phyloP scores from a whole-genome alignment of 1,139 yeast genomes.

The Suhomyces bribrorum region DNA sequence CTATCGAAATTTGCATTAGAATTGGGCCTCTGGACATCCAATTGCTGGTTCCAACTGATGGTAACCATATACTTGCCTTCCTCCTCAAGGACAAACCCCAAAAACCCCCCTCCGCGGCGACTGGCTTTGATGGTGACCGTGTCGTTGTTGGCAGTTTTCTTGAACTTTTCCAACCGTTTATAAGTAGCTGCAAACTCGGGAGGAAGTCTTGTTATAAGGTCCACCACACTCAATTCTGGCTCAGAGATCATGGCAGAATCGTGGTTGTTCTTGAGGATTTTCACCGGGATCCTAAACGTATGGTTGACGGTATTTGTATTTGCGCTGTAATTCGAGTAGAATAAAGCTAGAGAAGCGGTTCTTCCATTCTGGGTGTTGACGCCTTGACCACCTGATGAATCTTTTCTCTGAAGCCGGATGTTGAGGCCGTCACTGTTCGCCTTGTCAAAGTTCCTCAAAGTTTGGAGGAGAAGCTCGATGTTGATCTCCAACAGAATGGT shows the following conservation, averaged over 20 bases:
- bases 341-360: conserved; percentile 54
- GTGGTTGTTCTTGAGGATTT: conserved; percentile 48
- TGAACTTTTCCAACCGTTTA: conserved; percentile 59
- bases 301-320: conserved; percentile 49
- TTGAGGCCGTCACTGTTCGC: conserved; percentile 53
- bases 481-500: conserved; percentile 57
- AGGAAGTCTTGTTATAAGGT: conserved; percentile 53
- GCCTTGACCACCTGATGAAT: conserved; percentile 32
- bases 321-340: conserved; percentile 41
- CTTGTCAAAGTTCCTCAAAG: conserved; percentile 54
- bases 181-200: conserved; percentile 48
- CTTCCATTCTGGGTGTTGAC: conserved; percentile 31
- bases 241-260: conserved; percentile 44
- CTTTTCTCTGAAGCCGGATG: conserved; percentile 53
- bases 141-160: conserved; percentile 32
- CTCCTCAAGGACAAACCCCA: conserved; percentile 55
- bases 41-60: conserved; percentile 56
- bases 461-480: conserved; percentile 54
- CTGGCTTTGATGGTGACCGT: conserved; percentile 37
- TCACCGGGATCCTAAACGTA: conserved; percentile 59
- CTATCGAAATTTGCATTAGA: conserved; percentile 19
- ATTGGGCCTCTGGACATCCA: conserved; percentile 37
- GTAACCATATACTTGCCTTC: conserved; percentile 55
- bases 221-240: conserved; percentile 51
- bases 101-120: conserved; percentile 35